Percentiles rank a stretch among this genome's conserved stretches.
phyloP scores from a whole-genome alignment of 257 asterid genomes.

The Solanum peruvianum region DNA sequence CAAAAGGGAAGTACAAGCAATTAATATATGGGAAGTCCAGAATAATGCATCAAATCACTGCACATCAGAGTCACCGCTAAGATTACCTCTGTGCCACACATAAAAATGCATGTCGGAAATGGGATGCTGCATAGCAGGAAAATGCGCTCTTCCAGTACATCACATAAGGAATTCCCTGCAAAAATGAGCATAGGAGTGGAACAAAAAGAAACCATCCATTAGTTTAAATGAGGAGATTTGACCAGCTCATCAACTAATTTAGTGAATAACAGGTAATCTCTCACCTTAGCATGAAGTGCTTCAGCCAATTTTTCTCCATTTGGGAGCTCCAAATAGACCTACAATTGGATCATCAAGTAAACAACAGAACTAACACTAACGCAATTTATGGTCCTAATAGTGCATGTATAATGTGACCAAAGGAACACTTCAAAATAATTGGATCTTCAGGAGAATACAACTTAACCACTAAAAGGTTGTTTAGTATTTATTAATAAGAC shows the following conservation, averaged over 20 bases:
- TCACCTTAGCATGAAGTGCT: constrained; percentile 80
- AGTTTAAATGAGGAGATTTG: constrained; percentile 1
- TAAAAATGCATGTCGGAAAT: constrained; percentile 75
- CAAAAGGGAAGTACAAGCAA: not conserved
- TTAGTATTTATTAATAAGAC: not conserved
- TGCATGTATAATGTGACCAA: not conserved
- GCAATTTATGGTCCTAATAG: not conserved
- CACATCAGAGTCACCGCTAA: not conserved
- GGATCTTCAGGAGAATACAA: not conserved
- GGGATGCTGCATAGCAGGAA: constrained; percentile 66
- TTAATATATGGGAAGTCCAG: not conserved
- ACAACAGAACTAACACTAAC: not conserved
- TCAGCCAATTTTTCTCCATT: constrained; percentile 75
- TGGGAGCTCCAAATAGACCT: constrained; percentile 92
- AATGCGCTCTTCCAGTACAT: constrained; percentile 68
- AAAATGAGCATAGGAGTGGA: constrained; percentile 8
- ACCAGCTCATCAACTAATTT: not conserved
- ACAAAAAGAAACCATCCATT: constrained; percentile 1
- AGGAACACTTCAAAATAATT: not conserved
- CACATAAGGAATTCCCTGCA: constrained; percentile 80
- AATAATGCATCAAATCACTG: not conserved
- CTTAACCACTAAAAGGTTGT: not conserved
- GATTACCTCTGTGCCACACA: constrained; percentile 75
- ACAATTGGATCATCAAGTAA: constrained; percentile 3
- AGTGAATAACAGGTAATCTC: not conserved